A percentile compares a stretch with the other conserved stretches of the same genome.
Conservation (phyloP, 306 rosid species). For the Trichosanthes truncata region DNA sequence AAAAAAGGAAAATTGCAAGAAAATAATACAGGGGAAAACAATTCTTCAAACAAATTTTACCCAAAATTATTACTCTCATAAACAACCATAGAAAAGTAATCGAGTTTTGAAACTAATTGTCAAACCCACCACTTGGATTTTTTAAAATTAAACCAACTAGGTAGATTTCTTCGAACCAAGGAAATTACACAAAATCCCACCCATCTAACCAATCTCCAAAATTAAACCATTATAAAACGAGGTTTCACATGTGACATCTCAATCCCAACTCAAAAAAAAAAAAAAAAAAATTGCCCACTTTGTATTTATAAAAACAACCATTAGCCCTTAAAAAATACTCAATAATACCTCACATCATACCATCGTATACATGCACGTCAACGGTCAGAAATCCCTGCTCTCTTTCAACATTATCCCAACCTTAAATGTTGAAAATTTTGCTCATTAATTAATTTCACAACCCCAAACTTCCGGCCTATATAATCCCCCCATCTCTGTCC, state of each 20-base stretch:
- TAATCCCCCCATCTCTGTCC: not conserved
- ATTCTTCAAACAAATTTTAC: no score
- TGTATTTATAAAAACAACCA: not conserved
- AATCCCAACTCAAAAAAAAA: not conserved
- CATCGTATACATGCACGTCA: not conserved
- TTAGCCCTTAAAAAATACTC: not conserved
- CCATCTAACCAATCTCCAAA: not conserved
- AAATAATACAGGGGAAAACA: no score
- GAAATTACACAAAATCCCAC: not conserved
- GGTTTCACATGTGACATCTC: not conserved
- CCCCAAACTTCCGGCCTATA: not conserved
- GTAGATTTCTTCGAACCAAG: not conserved
- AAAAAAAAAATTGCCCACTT: not conserved
- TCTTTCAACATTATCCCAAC: not conserved
- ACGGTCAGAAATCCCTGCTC: slow-evolving; percentile 6
- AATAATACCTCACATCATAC: not conserved
- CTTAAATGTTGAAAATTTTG: no score
- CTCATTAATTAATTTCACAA: no score
- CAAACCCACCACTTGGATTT: no score
- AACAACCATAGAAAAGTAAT: no score
- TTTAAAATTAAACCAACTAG: no score
- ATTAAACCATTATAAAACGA: not conserved
- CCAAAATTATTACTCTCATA: no score
- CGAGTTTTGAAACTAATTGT: no score
- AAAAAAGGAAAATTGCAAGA: no score